These are phyloP conservation scores for Drechslerella coelobrocha DNA, from an alignment of 2,329 filamentous ascomycete genomes.

Conservation along the genomic window DNA sequence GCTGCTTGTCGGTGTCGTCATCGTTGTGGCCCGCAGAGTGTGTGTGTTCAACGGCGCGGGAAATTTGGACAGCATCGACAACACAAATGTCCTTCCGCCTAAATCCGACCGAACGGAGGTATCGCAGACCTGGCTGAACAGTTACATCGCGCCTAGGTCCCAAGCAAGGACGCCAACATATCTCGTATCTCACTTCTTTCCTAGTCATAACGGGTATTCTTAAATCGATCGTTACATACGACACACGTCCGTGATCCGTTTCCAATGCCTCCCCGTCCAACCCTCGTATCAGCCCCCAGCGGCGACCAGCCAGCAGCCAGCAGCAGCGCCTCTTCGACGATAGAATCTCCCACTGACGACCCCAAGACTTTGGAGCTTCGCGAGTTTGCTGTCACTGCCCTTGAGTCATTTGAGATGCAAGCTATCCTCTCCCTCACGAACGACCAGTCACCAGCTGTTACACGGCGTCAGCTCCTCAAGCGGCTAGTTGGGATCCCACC, in stretches of 20 bases:
- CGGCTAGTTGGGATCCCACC: constrained; percentile 29
- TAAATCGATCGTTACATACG: background rate
- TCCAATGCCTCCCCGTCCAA: constrained; percentile 29
- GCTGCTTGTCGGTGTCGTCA: constrained; percentile 24
- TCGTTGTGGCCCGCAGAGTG: constrained; percentile 20
- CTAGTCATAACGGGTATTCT: background rate
- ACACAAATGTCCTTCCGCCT: constrained; percentile 11
- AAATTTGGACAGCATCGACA: constrained; percentile 22
- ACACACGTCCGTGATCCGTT: background rate
- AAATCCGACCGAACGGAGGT: no score
- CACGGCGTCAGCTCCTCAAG: constrained; percentile 42
- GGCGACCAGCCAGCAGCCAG: constrained; percentile 18
- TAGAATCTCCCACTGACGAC: constrained; percentile 41
- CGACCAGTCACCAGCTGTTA: constrained; percentile 30
- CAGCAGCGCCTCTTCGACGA: constrained; percentile 28
- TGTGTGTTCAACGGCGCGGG: background rate
- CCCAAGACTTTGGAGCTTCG: constrained; percentile 41
- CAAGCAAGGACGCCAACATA: no score
- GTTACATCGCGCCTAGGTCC: no score
- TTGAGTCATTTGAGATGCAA: constrained; percentile 48
- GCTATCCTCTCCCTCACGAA: constrained; percentile 41
- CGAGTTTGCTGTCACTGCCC: constrained; percentile 40
- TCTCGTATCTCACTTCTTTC: background rate
- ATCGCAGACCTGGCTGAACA: no score
- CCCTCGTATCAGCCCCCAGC: constrained; percentile 19